Evolutionary conservation across 768 basidiomycete genomes (phyloP), one percentile per base, ranked within the genome.

Genomic region (Lactarius akahatsu): DNA sequence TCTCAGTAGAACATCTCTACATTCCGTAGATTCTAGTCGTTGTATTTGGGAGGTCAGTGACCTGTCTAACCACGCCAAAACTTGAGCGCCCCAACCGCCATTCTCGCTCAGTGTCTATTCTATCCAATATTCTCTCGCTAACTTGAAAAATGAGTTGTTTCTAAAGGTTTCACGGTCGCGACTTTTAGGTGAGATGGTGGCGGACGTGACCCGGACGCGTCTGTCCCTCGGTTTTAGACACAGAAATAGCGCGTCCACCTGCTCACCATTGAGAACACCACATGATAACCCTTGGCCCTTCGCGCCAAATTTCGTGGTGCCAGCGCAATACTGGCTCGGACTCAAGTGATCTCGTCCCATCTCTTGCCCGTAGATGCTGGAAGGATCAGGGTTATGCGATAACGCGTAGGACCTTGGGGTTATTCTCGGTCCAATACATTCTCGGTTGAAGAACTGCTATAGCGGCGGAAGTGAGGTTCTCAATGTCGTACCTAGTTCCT

Each of bases 241-340:
- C 30, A 20, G 32, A 32, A 20, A 56, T 32, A 20, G 54, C 16
- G 54, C 30, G 7, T 6, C 23, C 47, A 13, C 47, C 47, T 26
- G 47, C 23, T 23, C 47, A 50, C 8, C 47, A 50, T 61, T 5
- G 20, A 50, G 34, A n/a, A 43, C 26, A 38, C 34, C 59, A 23
- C 5, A 20, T 32, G n/a, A 9, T 6, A 50, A 26, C 38, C 11
- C 23, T 18, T 26, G 47, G 1, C 11, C 4, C n/a, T 47, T 26
- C 10, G 11, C 23, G 47, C 47, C 47, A 50, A 15, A 1, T 26
- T 61, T 47, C 32, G 10, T 26, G 26, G 32, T 62, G 65, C 65
- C 65, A 66, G 65, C 65, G 2, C 47, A 41, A 10, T 26, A 43
- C 23, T 57, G 41, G 32, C 34, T 60, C n/a, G 16, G 28, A 61